Base-by-base conservation (phyloP, 306 rosid species). In the Albizia julibrissin region DNA sequence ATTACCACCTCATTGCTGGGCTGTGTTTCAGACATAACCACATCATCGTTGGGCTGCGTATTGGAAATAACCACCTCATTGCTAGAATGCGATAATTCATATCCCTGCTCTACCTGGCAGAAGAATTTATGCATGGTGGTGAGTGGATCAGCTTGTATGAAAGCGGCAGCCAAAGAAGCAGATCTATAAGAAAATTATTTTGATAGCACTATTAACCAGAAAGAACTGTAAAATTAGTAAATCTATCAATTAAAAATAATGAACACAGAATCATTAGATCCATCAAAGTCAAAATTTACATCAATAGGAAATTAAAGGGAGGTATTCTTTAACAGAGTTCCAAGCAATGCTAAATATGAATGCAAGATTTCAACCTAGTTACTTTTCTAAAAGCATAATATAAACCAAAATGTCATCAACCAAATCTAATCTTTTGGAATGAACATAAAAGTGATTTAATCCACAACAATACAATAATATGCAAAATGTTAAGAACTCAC, bases 51-150 rank as follows among this genome's bases (percentile, higher is more conserved):
- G 39, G 69, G 81, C 21, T 76, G 39, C 43, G 80, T 61, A 39
- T 84, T 84, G 27, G 86, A 75, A 24, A 64, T 42, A 42, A 83
- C 73, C 56, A 75, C 66, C 75, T 87, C 88, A 66, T 68, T 72
- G 47, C 47, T 68, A 8, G 71, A 70, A 76, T 67, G 76, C 50
- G 39, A 72, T 76, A 85, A 81, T 62, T 70, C n/a, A 73, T 80
- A 70, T 80, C 79, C 74, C 90, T 84, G 86, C 80, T 43, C 43
- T 49, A 79, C 80, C 79, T 67, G 69, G 72, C 76, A 87, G 27
- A 34, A 54, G 74, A 22, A 72, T 39, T 26, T 31, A 65, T 29
- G 43, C 75, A 64, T 69, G 39, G n/a, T 13, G 15, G 78, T 67
- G 39, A 65, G 58, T 42, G 56, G 58, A 64, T 43, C 22, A 16